Conservation (phyloP, 2,329 filamentous ascomycete species). For the Dryadomyces sulphureus region DNA sequence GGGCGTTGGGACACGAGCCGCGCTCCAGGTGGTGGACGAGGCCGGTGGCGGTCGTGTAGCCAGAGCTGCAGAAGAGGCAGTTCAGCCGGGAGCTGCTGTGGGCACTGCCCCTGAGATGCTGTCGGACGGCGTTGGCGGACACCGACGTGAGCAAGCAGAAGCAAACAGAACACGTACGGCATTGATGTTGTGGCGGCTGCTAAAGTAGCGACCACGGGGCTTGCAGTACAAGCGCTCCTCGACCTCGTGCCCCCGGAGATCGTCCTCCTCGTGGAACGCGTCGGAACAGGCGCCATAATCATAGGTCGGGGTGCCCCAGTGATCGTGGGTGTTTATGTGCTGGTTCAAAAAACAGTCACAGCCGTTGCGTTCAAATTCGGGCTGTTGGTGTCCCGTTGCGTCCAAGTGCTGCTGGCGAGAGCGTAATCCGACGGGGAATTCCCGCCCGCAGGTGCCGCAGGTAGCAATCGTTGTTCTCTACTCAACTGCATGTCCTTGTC, state of each 20-base stretch:
- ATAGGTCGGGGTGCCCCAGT: too few species aligned
- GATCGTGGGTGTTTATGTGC: too few species aligned
- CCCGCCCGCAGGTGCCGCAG: conserved; percentile 13
- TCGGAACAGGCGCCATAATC: too few species aligned
- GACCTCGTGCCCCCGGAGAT: not conserved
- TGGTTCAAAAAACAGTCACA: conserved; percentile 16
- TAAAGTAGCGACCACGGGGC: not conserved
- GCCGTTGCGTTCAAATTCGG: conserved; percentile 1
- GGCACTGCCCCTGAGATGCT: too few species aligned
- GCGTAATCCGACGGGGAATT: conserved; percentile 22
- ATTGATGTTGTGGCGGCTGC: not conserved
- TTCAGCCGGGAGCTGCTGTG: too few species aligned
- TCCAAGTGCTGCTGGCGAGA: not conserved
- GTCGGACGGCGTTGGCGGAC: too few species aligned
- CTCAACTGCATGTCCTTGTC: too few species aligned
- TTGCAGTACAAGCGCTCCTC: not conserved
- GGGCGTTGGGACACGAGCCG: not conserved
- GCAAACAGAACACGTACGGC: too few species aligned
- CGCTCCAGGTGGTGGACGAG: not conserved
- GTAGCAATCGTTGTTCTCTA: too few species aligned
- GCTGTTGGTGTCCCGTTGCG: not conserved
- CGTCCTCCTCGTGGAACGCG: conserved; percentile 8
- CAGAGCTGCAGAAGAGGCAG: too few species aligned
- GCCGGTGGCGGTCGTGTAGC: not conserved
- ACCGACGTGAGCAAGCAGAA: too few species aligned